Evolutionary conservation across 768 basidiomycete genomes (phyloP).

Genomic region (Trametes coccinea): DNA sequence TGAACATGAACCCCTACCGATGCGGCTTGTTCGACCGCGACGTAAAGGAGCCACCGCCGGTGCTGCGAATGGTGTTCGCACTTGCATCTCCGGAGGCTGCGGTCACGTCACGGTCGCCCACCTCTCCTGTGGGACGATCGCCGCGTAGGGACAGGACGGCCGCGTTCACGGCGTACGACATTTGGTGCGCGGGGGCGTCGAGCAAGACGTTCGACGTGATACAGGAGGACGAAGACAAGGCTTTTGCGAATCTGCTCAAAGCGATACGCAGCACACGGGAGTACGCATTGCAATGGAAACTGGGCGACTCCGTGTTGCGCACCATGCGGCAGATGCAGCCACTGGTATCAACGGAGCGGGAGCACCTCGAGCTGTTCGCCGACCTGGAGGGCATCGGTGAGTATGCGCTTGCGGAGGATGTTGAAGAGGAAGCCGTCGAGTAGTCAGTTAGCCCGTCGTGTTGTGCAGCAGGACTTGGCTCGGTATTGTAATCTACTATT

Average conservation of each 20-base stretch:
- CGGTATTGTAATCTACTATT: too few relatives aligned
- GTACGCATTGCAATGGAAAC: background rate
- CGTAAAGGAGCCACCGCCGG: conserved; percentile 19
- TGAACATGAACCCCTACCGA: conserved; percentile 23
- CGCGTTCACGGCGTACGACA: conserved; percentile 19
- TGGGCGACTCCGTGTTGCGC: background rate
- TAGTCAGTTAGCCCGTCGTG: background rate
- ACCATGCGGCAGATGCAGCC: conserved; percentile 1
- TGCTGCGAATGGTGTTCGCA: conserved; percentile 21
- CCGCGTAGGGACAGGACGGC: background rate
- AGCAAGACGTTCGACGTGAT: conserved; percentile 1
- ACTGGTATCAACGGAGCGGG: background rate
- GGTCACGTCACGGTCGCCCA: too few relatives aligned
- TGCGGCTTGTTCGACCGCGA: conserved; percentile 22
- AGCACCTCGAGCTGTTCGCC: background rate
- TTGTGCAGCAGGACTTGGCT: too few relatives aligned
- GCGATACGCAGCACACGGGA: background rate
- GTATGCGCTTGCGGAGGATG: background rate
- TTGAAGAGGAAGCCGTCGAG: background rate
- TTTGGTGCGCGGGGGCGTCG: conserved; percentile 19
- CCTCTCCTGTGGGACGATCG: conserved; percentile 25
- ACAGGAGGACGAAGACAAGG: background rate
- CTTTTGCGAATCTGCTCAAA: background rate
- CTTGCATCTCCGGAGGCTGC: too few relatives aligned
- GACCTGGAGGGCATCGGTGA: background rate